Percentiles rank a stretch among this genome's conserved stretches.
These are phyloP conservation scores for Naematelia aurantialba DNA, from an alignment of 768 basidiomycete genomes.

Conservation along the genomic window DNA sequence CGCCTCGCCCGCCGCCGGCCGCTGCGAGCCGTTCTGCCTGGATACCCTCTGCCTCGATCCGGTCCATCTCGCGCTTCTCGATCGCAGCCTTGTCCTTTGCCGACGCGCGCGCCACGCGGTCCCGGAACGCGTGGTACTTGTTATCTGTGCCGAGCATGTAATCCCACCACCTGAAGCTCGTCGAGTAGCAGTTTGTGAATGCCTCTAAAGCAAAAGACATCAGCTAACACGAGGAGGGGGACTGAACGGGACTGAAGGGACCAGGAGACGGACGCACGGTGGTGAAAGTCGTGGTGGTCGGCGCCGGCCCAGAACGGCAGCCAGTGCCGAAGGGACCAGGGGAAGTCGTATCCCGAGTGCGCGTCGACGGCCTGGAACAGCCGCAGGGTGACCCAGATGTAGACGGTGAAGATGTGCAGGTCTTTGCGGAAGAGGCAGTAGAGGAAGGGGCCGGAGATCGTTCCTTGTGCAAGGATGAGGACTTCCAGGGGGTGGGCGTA, in stretches of 20 bases:
- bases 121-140: slow-evolving; percentile 79
- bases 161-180: slow-evolving; percentile 88
- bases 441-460: slow-evolving; percentile 79
- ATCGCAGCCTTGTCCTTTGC: slow-evolving; percentile 49
- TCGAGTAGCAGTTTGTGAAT: slow-evolving; percentile 66
- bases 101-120: slow-evolving; percentile 60
- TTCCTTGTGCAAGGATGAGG: slow-evolving; percentile 87
- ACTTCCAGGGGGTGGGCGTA: slow-evolving; percentile 97
- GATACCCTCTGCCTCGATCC: slow-evolving; percentile 80
- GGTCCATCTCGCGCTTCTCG: slow-evolving; percentile 72
- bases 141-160: slow-evolving; percentile 80
- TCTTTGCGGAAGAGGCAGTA: slow-evolving; percentile 70
- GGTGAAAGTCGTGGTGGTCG: slow-evolving; percentile 98
- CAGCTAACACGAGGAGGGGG: background rate
- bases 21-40: slow-evolving; percentile 50
- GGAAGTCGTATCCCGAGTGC: slow-evolving; percentile 98
- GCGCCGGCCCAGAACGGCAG: slow-evolving; percentile 63
- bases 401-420: slow-evolving; percentile 89
- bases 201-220: slow-evolving; percentile 7
- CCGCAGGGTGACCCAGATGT: slow-evolving; percentile 86
- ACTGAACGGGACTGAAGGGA: slow-evolving; percentile 14
- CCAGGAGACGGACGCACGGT: slow-evolving; percentile 81
- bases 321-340: slow-evolving; percentile 90
- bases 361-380: slow-evolving; percentile 97
- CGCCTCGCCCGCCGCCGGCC: slow-evolving; percentile 33